Evolutionary conservation across 352 stramenopile species (phyloP).

Genomic region (Phytophthora palmivora): DNA sequence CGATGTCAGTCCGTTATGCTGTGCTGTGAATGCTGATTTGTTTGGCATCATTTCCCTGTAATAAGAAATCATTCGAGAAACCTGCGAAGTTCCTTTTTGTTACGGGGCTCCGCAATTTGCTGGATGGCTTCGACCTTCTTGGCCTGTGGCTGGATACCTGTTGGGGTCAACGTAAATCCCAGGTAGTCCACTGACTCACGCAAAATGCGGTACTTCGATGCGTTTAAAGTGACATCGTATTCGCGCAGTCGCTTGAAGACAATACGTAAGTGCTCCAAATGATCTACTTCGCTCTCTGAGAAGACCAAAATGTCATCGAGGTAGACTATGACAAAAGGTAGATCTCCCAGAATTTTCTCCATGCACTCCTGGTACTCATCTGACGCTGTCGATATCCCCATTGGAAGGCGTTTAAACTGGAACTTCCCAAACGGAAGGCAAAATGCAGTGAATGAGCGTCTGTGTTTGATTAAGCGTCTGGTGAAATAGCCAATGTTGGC

Average conservation of each 20-base stretch:
- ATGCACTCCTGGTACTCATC: constrained; percentile 8
- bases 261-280: neutral
- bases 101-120: constrained; percentile 1
- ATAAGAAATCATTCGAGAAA: constrained; percentile 19
- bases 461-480: neutral
- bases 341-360: neutral
- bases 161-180: neutral
- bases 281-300: neutral
- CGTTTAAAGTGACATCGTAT: neutral
- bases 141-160: neutral
- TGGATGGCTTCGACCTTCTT: neutral
- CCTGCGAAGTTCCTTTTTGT: neutral
- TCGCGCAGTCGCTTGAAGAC: neutral
- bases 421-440: constrained; percentile 2
- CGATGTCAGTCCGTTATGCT: neutral
- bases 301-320: constrained; percentile 4
- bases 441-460: neutral
- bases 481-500: constrained; percentile 4
- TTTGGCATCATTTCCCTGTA: constrained; percentile 19
- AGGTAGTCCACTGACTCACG: neutral
- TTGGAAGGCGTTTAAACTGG: neutral
- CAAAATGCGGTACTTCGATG: neutral
- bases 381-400: neutral
- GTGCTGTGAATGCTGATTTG: constrained; percentile 6
- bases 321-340: constrained; percentile 1